These are phyloP conservation scores for Pseudonitzschia delicatissima DNA, from an alignment of 108 stramenopile species.

Conservation along the genomic window DNA sequence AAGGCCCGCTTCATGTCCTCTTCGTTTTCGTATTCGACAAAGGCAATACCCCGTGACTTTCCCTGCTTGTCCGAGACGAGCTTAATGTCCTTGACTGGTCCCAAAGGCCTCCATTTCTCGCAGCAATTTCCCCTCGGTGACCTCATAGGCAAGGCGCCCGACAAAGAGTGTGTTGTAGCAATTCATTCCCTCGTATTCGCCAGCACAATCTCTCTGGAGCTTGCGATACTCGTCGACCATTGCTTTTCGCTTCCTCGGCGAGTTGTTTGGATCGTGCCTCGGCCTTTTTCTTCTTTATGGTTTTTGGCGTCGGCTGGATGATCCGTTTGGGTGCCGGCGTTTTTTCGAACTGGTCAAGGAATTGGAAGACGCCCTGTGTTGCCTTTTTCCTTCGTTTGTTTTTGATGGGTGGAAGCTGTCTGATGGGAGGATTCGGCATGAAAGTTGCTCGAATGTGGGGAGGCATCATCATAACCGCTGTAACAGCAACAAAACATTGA, in stretches of 20 bases:
- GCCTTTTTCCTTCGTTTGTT: slow-evolving; percentile 43
- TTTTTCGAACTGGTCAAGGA: slow-evolving; percentile 61
- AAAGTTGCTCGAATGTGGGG: slow-evolving; percentile 83
- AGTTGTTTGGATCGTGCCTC: slow-evolving; percentile 29
- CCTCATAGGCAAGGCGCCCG: slow-evolving; percentile 91
- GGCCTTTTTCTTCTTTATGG: slow-evolving; percentile 40
- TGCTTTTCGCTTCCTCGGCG: slow-evolving; percentile 37
- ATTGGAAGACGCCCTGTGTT: slow-evolving; percentile 49
- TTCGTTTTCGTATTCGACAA: slow-evolving; percentile 93
- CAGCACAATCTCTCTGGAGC: slow-evolving; percentile 55
- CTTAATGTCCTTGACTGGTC: slow-evolving; percentile 85
- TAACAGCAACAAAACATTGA: slow-evolving; percentile 9
- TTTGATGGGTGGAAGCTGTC: slow-evolving; percentile 53
- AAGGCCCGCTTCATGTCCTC: slow-evolving; percentile 90
- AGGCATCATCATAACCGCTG: slow-evolving; percentile 91
- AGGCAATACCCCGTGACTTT: slow-evolving; percentile 87
- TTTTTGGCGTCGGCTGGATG: slow-evolving; percentile 52
- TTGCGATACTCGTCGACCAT: slow-evolving; percentile 63
- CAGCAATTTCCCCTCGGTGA: slow-evolving; percentile 91
- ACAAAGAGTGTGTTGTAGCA: slow-evolving; percentile 97
- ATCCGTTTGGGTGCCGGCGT: slow-evolving; percentile 50
- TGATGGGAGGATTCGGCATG: slow-evolving; percentile 84
- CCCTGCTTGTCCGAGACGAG: slow-evolving; percentile 59
- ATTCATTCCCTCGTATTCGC: slow-evolving; percentile 84
- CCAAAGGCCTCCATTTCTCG: slow-evolving; percentile 92